Evolutionary conservation across 176 grass and related monocot genomes (phyloP).

Genomic region (Oryza officinalis): DNA sequence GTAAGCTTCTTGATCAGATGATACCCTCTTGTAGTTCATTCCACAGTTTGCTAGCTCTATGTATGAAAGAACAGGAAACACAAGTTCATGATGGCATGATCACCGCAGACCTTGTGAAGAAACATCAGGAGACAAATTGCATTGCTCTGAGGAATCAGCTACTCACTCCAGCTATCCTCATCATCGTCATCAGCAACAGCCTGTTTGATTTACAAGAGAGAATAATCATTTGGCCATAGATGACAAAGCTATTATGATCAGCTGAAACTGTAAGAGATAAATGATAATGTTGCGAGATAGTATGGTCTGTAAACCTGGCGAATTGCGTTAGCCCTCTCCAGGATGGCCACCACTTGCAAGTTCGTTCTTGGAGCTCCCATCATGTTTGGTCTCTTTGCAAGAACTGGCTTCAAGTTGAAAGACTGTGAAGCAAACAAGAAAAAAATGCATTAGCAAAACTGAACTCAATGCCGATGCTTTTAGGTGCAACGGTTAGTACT

Average conservation of each 20-base stretch:
- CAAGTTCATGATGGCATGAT: slow-evolving; percentile 11
- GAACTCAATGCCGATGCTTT: slow-evolving; percentile 2
- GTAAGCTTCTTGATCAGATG: background rate
- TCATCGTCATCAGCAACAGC: slow-evolving; percentile 78
- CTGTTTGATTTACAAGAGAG: slow-evolving; percentile 43
- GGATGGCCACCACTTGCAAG: slow-evolving; percentile 84
- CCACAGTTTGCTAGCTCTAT: slow-evolving; percentile 18
- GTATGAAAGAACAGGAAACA: slow-evolving; percentile 13
- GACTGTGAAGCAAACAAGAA: slow-evolving; percentile 55
- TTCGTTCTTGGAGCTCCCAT: slow-evolving; percentile 78
- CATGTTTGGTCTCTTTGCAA: slow-evolving; percentile 65
- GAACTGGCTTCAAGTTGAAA: slow-evolving; percentile 75
- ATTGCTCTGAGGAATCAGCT: slow-evolving; percentile 34
- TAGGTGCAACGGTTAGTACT: background rate
- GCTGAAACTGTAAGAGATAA: slow-evolving; percentile 11
- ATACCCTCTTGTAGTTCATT: background rate
- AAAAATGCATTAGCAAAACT: background rate
- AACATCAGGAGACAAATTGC: slow-evolving; percentile 1
- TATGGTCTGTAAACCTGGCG: slow-evolving; percentile 61
- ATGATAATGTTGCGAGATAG: background rate
- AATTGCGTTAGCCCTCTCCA: slow-evolving; percentile 94
- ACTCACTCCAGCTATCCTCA: slow-evolving; percentile 89
- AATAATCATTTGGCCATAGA: background rate
- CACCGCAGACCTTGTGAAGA: background rate
- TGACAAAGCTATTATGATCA: slow-evolving; percentile 4